These are phyloP conservation scores for Mariannaea elegans DNA, from an alignment of 2,329 filamentous ascomycete genomes.

Conservation along the genomic window DNA sequence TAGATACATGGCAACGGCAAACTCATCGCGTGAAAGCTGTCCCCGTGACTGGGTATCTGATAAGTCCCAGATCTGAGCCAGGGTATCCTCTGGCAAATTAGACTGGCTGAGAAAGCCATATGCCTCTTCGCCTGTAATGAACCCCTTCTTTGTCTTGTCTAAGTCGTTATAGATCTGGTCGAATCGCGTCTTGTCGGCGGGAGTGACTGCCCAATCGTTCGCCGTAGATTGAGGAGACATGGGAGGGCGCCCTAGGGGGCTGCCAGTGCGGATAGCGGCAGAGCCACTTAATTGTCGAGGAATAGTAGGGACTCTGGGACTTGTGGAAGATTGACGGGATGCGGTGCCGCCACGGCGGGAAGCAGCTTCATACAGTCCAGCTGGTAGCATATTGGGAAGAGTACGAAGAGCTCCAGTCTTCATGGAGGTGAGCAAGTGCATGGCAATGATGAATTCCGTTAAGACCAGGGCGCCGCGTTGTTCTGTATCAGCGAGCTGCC, in stretches of 20 bases:
- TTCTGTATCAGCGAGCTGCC: constrained; percentile 93
- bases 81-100: constrained; percentile 83
- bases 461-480: constrained; percentile 86
- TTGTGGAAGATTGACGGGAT: constrained; percentile 60
- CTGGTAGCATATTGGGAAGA: constrained; percentile 82
- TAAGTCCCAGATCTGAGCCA: constrained; percentile 97
- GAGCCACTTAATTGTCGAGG: constrained; percentile 84
- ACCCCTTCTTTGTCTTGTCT: constrained; percentile 82
- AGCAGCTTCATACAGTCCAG: constrained; percentile 90
- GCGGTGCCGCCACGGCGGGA: constrained; percentile 67
- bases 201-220: constrained; percentile 81
- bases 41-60: constrained; percentile 94
- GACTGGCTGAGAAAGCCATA: constrained; percentile 95
- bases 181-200: constrained; percentile 86
- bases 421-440: constrained; percentile 94
- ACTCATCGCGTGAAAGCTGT: constrained; percentile 85
- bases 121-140: constrained; percentile 92
- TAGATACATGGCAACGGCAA: constrained; percentile 96
- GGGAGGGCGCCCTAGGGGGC: constrained; percentile 63
- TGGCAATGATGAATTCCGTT: constrained; percentile 96
- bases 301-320: constrained; percentile 70
- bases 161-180: constrained; percentile 86
- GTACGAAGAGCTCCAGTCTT: constrained; percentile 84
- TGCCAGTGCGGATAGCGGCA: constrained; percentile 69
- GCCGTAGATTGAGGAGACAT: constrained; percentile 54